These are phyloP conservation scores for Colletotrichum limetticola DNA, from an alignment of 2,329 filamentous ascomycete genomes.

Conservation along the genomic window DNA sequence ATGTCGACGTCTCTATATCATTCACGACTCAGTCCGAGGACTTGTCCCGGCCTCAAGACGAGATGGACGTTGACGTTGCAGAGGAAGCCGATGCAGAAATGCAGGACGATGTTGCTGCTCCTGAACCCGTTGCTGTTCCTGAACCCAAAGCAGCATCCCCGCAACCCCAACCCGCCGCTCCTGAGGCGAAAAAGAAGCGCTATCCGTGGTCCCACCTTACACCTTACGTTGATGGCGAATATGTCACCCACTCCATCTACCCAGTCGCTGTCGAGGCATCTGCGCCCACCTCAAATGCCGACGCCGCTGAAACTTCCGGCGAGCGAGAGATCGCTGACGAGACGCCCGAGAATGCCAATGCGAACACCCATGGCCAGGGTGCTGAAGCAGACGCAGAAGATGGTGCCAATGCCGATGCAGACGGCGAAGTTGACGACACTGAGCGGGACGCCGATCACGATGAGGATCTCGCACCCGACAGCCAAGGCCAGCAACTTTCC, in stretches of 20 bases:
- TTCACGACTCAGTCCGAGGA: background rate
- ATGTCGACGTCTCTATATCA: background rate
- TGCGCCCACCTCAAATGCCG: slow-evolving; percentile 39
- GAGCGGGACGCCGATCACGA: slow-evolving; percentile 34
- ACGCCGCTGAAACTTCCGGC: slow-evolving; percentile 13
- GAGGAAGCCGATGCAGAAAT: slow-evolving; percentile 5
- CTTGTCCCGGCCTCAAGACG: background rate
- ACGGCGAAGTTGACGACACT: slow-evolving; percentile 41
- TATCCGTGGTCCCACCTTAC: slow-evolving; percentile 52
- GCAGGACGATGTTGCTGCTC: background rate
- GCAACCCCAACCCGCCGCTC: background rate
- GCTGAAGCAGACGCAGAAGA: slow-evolving; percentile 39
- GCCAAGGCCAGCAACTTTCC: slow-evolving; percentile 20
- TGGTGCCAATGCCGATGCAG: slow-evolving; percentile 39
- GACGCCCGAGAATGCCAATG: slow-evolving; percentile 5
- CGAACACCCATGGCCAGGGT: slow-evolving; percentile 34
- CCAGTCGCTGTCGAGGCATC: slow-evolving; percentile 25
- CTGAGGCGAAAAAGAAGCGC: slow-evolving; percentile 1
- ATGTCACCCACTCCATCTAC: slow-evolving; percentile 46
- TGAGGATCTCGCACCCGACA: slow-evolving; percentile 29
- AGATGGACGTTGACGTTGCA: slow-evolving; percentile 19
- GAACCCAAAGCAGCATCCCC: slow-evolving; percentile 34
- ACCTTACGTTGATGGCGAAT: slow-evolving; percentile 53
- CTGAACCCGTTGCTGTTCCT: slow-evolving; percentile 5
- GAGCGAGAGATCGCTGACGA: slow-evolving; percentile 32